Evolutionary conservation across 129 eudicot species (phyloP).

Genomic region (Flaveria sonorensis): DNA sequence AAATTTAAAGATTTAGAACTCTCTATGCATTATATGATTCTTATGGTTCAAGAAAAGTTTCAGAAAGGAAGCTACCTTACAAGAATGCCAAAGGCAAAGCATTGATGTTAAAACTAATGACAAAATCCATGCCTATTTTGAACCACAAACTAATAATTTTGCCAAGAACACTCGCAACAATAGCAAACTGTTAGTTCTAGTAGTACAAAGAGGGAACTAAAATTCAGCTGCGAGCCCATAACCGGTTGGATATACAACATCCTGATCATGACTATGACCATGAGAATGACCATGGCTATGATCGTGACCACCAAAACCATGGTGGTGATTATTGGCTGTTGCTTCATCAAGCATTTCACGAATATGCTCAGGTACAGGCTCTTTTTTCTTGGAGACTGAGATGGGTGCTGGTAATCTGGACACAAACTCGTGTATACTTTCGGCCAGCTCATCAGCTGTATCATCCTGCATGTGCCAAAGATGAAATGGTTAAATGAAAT

Average conservation of each 20-base stretch:
- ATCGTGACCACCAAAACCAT: conserved; percentile 39
- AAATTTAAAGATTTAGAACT: no score
- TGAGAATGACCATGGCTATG: conserved; percentile 45
- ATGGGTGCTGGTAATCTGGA: conserved; percentile 66
- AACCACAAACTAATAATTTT: neutral
- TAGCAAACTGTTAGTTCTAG: neutral
- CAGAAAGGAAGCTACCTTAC: no score
- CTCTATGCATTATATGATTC: neutral
- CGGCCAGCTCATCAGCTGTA: conserved; percentile 69
- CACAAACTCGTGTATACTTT: conserved; percentile 52
- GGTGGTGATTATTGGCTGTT: conserved; percentile 38
- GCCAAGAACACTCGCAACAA: neutral
- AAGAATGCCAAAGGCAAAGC: neutral
- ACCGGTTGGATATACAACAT: conserved; percentile 18
- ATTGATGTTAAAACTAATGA: neutral
- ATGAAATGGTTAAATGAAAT: conserved; percentile 13
- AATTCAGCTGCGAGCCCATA: conserved; percentile 3
- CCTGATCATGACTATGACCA: conserved; percentile 37
- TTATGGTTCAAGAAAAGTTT: neutral
- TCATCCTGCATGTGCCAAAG: conserved; percentile 50
- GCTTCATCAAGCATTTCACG: conserved; percentile 55
- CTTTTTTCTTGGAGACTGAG: conserved; percentile 46
- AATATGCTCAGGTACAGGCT: conserved; percentile 57
- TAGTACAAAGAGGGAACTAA: neutral
- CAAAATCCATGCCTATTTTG: neutral